phyloP scores from a whole-genome alignment of 2,329 filamentous ascomycete species.

The Arthrocladium fulminans region DNA sequence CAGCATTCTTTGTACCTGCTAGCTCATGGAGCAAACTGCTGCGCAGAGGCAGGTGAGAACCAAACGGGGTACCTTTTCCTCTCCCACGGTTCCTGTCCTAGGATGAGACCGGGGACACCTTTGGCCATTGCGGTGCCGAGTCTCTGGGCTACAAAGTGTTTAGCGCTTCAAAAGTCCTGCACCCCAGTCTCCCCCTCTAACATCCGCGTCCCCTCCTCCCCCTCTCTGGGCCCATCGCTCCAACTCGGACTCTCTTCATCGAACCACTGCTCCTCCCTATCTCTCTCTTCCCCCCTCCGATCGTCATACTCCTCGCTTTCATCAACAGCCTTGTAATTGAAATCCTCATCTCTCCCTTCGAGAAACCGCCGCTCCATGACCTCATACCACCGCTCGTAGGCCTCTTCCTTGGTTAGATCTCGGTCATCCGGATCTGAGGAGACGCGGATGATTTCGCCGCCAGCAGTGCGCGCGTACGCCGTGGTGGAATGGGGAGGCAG shows the following conservation, averaged over 20 bases:
- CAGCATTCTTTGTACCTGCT: too few species aligned
- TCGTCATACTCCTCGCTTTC: conserved; percentile 63
- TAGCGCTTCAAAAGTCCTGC: conserved; percentile 55
- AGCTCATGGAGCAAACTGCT: too few species aligned
- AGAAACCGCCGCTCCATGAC: conserved; percentile 69
- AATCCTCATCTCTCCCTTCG: conserved; percentile 64
- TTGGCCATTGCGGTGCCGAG: not conserved
- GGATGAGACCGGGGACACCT: too few species aligned
- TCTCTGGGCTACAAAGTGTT: not conserved
- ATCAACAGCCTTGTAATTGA: conserved; percentile 67
- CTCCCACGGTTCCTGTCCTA: too few species aligned
- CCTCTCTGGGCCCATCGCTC: conserved; percentile 43
- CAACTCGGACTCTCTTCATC: conserved; percentile 67
- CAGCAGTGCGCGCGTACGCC: conserved; percentile 34
- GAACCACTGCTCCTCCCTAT: conserved; percentile 67
- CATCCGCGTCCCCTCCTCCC: conserved; percentile 25
- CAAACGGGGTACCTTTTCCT: too few species aligned
- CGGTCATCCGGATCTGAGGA: conserved; percentile 51
- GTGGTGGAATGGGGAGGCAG: conserved; percentile 44
- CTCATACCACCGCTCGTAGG: conserved; percentile 57
- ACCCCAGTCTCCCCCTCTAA: conserved; percentile 57
- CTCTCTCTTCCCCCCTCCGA: conserved; percentile 49
- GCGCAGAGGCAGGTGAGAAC: too few species aligned
- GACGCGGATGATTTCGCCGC: conserved; percentile 44
- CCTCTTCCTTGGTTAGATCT: conserved; percentile 55